Percentiles rank a stretch among this genome's conserved stretches.
phyloP scores from a whole-genome alignment of 2,329 filamentous ascomycete genomes.

The Neophaeococcomyces mojaviensis region DNA sequence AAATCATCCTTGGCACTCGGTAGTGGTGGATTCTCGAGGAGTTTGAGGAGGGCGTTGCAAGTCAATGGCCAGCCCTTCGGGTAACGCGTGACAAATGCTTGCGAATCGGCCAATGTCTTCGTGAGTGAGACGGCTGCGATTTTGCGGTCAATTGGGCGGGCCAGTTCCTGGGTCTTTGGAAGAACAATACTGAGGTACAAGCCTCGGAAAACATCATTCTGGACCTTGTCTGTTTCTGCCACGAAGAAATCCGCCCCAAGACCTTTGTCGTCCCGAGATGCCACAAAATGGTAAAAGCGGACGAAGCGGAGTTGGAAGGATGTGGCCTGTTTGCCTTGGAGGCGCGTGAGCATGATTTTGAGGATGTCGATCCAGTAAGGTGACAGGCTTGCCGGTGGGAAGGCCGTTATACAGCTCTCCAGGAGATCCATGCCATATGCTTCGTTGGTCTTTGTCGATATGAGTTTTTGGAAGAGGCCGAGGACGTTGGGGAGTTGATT shows the following conservation, averaged over 20 bases:
- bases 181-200: conserved; percentile 83
- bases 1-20: conserved; percentile 63
- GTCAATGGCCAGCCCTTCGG: conserved; percentile 87
- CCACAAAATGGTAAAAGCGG: conserved; percentile 89
- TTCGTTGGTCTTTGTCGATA: conserved; percentile 76
- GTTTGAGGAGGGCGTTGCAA: conserved; percentile 77
- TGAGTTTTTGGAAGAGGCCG: conserved; percentile 90
- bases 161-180: conserved; percentile 79
- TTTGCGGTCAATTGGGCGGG: conserved; percentile 83
- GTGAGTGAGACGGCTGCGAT: conserved; percentile 87
- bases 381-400: conserved; percentile 62
- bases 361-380: conserved; percentile 74
- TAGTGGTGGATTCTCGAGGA: conserved; percentile 82
- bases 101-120: conserved; percentile 80
- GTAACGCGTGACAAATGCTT: conserved; percentile 73
- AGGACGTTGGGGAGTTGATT: conserved; percentile 81
- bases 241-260: conserved; percentile 91
- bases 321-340: conserved; percentile 69
- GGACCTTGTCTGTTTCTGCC: conserved; percentile 70
- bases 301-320: conserved; percentile 80
- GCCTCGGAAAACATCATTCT: conserved; percentile 46
- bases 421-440: conserved; percentile 81
- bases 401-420: conserved; percentile 66
- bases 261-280: conserved; percentile 69
- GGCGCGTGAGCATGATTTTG: conserved; percentile 67